A percentile compares a stretch with the other conserved stretches of the same genome.
These are phyloP conservation scores for Skeletonema menzelii DNA, from an alignment of 108 stramenopile genomes.

Conservation along the genomic window DNA sequence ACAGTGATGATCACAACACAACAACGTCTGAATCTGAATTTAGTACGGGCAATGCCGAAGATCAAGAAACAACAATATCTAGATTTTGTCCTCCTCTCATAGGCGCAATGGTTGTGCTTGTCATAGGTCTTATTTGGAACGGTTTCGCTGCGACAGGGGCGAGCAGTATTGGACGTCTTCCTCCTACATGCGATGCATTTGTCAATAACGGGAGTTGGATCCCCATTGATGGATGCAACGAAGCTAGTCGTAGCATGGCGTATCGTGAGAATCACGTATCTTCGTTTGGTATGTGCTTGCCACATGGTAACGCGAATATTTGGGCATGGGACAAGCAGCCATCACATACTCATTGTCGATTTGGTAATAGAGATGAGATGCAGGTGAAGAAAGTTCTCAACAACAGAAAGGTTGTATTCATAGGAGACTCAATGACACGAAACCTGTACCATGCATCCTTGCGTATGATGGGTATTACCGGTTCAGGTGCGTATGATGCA, in stretches of 20 bases:
- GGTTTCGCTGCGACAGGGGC: conserved; percentile 62
- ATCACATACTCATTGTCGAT: conserved; percentile 63
- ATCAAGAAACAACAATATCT: conserved; percentile 14
- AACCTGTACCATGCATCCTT: conserved; percentile 73
- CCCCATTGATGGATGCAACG: conserved; percentile 77
- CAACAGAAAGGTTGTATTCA: conserved; percentile 60
- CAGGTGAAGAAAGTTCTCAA: conserved; percentile 57
- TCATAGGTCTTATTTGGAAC: conserved; percentile 63
- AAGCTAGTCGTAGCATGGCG: conserved; percentile 62
- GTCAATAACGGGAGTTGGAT: conserved; percentile 80
- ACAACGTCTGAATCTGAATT: conserved; percentile 19
- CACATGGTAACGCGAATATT: conserved; percentile 39
- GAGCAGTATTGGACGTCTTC: conserved; percentile 57
- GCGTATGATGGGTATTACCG: conserved; percentile 62
- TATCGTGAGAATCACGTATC: conserved; percentile 60
- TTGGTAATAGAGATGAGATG: conserved; percentile 61
- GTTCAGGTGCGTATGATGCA: conserved; percentile 78
- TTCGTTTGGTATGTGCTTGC: conserved; percentile 62
- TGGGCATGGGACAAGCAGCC: conserved; percentile 76
- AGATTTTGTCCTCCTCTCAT: conserved; percentile 35
- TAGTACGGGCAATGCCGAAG: conserved; percentile 8
- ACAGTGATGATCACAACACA: conserved; percentile 10
- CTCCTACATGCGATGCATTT: conserved; percentile 53
- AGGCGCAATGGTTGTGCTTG: conserved; percentile 48
- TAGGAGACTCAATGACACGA: conserved; percentile 83